Conservation (phyloP, 73 alveolate genomes). For the Tetrahymena borealis region DNA sequence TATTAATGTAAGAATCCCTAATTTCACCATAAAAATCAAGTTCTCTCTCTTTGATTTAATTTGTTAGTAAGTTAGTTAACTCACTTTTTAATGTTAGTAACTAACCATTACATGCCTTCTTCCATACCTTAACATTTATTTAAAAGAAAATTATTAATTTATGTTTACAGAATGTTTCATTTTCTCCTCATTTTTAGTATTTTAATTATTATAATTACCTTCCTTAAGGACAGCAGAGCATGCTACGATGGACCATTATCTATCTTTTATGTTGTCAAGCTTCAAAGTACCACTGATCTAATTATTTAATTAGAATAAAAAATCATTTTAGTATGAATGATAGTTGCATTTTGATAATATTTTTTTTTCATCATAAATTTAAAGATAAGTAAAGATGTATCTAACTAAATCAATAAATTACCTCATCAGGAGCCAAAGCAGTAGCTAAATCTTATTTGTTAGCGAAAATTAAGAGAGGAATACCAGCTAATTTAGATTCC, state of each 20-base stretch:
- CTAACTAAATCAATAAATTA: background rate
- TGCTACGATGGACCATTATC: slow-evolving; percentile 98
- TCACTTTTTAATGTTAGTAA: background rate
- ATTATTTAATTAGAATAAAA: too few species aligned
- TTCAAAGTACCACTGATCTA: slow-evolving; percentile 78
- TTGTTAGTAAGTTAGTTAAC: background rate
- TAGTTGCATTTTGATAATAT: too few species aligned
- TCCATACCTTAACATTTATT: slow-evolving; percentile 45
- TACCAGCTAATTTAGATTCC: slow-evolving; percentile 74
- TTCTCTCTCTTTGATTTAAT: too few species aligned
- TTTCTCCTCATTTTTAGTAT: background rate
- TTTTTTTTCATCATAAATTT: too few species aligned
- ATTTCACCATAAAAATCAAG: too few species aligned
- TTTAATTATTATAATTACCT: slow-evolving; percentile 41
- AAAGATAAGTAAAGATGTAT: too few species aligned
- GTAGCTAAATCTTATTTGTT: slow-evolving; percentile 58
- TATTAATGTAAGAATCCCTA: too few species aligned
- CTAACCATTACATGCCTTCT: slow-evolving; percentile 97
- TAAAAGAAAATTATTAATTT: too few species aligned
- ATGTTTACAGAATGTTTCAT: too few species aligned
- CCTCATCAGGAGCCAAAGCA: slow-evolving; percentile 97
- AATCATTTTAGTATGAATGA: too few species aligned
- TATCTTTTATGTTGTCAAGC: slow-evolving; percentile 78
- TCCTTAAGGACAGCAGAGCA: slow-evolving; percentile 92
- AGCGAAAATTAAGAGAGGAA: slow-evolving; percentile 88